These are phyloP conservation scores for Orbilia blumenaviensis DNA, from an alignment of 2,329 filamentous ascomycete genomes.

Conservation along the genomic window DNA sequence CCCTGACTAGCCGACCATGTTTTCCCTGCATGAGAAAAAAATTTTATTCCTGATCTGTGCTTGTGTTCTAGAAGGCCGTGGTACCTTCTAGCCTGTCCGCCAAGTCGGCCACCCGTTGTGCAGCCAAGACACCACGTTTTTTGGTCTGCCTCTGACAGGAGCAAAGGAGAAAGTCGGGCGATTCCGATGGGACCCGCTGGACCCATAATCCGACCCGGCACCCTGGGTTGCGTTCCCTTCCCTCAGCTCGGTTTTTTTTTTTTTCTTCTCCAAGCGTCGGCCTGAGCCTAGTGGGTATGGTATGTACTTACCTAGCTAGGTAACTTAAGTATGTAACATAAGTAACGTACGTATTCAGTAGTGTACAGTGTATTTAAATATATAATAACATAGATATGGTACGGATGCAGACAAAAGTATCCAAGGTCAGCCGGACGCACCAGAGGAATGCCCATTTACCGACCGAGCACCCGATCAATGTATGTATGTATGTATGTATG, in stretches of 20 bases:
- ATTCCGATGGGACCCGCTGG: slow-evolving; percentile 1
- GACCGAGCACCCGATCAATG: not conserved
- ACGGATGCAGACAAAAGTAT: not conserved
- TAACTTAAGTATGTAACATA: not conserved
- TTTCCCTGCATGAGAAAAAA: slow-evolving; percentile 61
- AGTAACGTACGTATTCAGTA: not conserved
- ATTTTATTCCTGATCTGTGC: slow-evolving; percentile 60
- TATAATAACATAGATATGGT: not conserved
- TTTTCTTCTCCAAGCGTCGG: slow-evolving; percentile 4
- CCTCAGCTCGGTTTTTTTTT: not conserved
- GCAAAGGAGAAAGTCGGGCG: not conserved
- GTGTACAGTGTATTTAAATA: not conserved
- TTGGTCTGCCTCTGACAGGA: not conserved
- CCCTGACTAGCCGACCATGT: slow-evolving; percentile 10
- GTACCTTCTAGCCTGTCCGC: slow-evolving; percentile 36
- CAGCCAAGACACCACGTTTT: slow-evolving; percentile 33
- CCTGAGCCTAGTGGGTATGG: not conserved
- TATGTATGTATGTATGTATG: not conserved
- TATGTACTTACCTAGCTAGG: not conserved
- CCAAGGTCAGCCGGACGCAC: not conserved
- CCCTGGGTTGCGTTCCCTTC: not conserved
- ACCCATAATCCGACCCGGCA: slow-evolving; percentile 10
- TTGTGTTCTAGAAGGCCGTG: slow-evolving; percentile 41
- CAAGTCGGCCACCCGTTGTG: slow-evolving; percentile 28
- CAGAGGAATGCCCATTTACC: not conserved